Evolutionary conservation across 2,329 filamentous ascomycete species (phyloP).

Genomic region (Phyllosticta ampelicida): DNA sequence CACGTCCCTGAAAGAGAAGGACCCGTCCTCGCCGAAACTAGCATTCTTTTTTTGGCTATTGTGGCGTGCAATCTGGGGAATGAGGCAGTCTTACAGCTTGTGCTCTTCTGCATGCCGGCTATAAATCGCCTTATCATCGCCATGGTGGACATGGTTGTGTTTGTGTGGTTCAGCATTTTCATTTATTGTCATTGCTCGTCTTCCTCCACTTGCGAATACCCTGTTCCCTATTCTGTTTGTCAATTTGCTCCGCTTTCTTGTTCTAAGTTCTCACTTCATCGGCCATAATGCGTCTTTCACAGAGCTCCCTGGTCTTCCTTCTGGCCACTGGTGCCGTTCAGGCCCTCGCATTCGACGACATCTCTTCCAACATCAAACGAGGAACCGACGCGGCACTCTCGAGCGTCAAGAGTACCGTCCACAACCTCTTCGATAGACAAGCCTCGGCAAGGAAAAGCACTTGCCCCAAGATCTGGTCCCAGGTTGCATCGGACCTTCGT

Average conservation of each 20-base stretch:
- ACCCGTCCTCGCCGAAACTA: not conserved
- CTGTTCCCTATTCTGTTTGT: not conserved
- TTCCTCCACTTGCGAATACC: not conserved
- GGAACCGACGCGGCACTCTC: not conserved
- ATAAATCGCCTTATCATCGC: not conserved
- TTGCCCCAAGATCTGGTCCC: constrained; percentile 19
- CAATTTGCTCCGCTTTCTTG: not conserved
- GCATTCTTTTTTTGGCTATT: not conserved
- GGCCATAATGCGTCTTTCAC: constrained; percentile 4
- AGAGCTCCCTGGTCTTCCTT: constrained; percentile 1
- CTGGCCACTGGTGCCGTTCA: not conserved
- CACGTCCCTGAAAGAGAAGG: not conserved
- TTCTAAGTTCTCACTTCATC: not conserved
- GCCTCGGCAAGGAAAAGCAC: not conserved
- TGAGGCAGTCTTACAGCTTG: not conserved
- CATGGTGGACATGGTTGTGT: not conserved
- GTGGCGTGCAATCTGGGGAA: not conserved
- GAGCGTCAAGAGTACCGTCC: constrained; percentile 5
- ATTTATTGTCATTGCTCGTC: not conserved
- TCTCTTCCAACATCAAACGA: constrained; percentile 3
- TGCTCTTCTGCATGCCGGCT: not conserved
- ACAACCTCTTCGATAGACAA: constrained; percentile 1
- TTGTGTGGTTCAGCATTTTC: not conserved
- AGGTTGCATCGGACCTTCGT: constrained; percentile 16
- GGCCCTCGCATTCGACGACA: constrained; percentile 3